Conservation (phyloP, 2,329 filamentous ascomycete genomes). For the Neofusicoccum cordaticola region DNA sequence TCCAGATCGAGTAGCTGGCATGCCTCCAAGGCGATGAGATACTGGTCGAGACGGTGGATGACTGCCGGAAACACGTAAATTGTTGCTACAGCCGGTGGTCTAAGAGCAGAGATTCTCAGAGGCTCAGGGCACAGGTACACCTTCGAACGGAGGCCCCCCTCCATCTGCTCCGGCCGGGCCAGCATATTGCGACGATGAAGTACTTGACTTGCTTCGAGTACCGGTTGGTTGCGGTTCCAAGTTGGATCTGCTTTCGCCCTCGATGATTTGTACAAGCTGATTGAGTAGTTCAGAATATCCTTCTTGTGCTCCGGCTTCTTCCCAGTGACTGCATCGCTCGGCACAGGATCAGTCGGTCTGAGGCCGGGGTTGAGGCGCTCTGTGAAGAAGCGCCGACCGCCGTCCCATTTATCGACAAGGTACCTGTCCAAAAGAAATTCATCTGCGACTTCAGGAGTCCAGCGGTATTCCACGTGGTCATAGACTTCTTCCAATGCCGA, state of each 20-base stretch:
- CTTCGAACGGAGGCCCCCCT: constrained; percentile 47
- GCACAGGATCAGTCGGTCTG: constrained; percentile 64
- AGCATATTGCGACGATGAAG: constrained; percentile 79
- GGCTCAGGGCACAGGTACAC: constrained; percentile 76
- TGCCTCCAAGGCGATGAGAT: constrained; percentile 75
- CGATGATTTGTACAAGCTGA: constrained; percentile 68
- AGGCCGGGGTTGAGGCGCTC: constrained; percentile 48
- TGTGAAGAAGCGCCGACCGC: constrained; percentile 58
- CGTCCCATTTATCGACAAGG: constrained; percentile 56
- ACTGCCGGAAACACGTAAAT: constrained; percentile 77
- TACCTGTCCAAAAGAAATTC: constrained; percentile 49
- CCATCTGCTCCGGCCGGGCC: constrained; percentile 60
- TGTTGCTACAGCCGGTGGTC: constrained; percentile 67
- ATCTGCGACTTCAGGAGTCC: constrained; percentile 42
- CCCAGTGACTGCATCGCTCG: constrained; percentile 34
- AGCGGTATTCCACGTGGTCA: constrained; percentile 41
- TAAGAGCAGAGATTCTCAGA: constrained; percentile 72
- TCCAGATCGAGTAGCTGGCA: constrained; percentile 63
- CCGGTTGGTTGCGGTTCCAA: constrained; percentile 72
- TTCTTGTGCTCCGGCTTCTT: constrained; percentile 46
- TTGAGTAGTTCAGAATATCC: constrained; percentile 79
- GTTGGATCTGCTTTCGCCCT: constrained; percentile 38
- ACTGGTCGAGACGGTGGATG: constrained; percentile 78
- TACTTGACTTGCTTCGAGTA: constrained; percentile 72
- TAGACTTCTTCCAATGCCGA: constrained; percentile 42